These are phyloP conservation scores for Macadamia tetraphylla DNA, from an alignment of 164 flowering plant species.

Conservation along the genomic window DNA sequence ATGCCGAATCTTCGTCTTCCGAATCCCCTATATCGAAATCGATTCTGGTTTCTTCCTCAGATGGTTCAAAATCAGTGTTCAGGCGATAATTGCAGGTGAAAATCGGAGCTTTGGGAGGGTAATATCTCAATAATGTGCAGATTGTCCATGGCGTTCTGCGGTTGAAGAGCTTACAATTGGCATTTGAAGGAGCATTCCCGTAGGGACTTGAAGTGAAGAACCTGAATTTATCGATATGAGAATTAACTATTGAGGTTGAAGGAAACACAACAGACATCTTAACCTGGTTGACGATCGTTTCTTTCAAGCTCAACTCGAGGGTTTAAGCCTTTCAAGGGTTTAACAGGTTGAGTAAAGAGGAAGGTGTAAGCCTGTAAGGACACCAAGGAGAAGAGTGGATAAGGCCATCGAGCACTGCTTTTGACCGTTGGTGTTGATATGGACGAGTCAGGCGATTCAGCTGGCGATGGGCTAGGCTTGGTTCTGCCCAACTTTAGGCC, in stretches of 20 bases:
- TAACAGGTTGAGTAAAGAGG: too few species aligned
- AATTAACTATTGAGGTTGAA: neutral
- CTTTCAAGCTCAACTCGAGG: too few species aligned
- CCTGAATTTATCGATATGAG: neutral
- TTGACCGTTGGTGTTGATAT: too few species aligned
- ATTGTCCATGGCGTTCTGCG: neutral
- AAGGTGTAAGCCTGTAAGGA: too few species aligned
- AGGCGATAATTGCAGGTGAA: slow-evolving; percentile 9
- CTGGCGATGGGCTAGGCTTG: too few species aligned
- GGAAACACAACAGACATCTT: slow-evolving; percentile 11
- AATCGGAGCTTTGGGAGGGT: slow-evolving; percentile 1
- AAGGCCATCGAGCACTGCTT: too few species aligned
- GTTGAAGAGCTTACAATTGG: neutral
- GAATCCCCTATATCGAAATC: slow-evolving; percentile 10
- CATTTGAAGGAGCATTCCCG: neutral
- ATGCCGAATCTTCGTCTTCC: slow-evolving; percentile 26
- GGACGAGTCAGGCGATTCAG: too few species aligned
- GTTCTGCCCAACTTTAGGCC: too few species aligned
- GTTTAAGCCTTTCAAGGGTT: too few species aligned
- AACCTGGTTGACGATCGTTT: too few species aligned
- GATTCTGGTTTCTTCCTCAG: neutral
- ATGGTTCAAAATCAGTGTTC: neutral
- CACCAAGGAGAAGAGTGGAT: too few species aligned
- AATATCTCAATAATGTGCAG: neutral
- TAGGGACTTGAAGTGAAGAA: neutral